phyloP scores from a whole-genome alignment of 2,329 filamentous ascomycete genomes.

The Pyrenochaeta sp. region DNA sequence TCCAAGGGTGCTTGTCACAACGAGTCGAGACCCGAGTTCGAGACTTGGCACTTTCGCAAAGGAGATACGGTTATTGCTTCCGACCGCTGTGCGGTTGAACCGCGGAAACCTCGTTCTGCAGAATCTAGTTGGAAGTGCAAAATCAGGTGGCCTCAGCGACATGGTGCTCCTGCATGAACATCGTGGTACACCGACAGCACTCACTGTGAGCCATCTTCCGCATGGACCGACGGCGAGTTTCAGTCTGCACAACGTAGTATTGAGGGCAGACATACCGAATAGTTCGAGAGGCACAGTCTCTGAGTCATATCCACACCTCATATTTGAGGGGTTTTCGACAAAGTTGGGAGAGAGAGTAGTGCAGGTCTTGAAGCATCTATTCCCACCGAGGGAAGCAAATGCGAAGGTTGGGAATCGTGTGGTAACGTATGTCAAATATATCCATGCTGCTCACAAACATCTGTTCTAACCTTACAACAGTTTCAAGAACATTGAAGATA shows the following conservation, averaged over 20 bases:
- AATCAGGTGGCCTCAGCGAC: constrained; percentile 82
- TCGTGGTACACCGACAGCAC: constrained; percentile 86
- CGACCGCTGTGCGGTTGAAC: constrained; percentile 87
- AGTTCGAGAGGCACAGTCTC: constrained; percentile 85
- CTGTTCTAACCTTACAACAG: constrained; percentile 11
- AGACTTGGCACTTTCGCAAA: constrained; percentile 91
- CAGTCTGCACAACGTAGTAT: constrained; percentile 88
- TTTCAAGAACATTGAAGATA: constrained; percentile 83
- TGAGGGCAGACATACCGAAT: constrained; percentile 92
- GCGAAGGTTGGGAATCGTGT: constrained; percentile 85
- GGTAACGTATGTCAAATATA: constrained; percentile 72
- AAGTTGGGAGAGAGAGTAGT: constrained; percentile 82
- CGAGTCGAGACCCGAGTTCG: constrained; percentile 85
- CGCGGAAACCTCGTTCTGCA: constrained; percentile 88
- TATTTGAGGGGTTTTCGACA: constrained; percentile 93
- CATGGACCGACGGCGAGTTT: constrained; percentile 90
- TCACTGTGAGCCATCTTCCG: constrained; percentile 87
- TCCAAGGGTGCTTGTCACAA: constrained; percentile 88
- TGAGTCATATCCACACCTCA: constrained; percentile 91
- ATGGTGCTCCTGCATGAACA: constrained; percentile 82
- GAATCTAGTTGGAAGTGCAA: constrained; percentile 83
- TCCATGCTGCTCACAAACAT: not conserved
- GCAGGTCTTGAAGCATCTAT: constrained; percentile 92
- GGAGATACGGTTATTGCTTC: constrained; percentile 83
- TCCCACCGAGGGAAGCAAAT: constrained; percentile 84